Evolutionary conservation across 306 rosid species (phyloP), one percentile per base, ranked within the genome.

Genomic region (Glycine soja): DNA sequence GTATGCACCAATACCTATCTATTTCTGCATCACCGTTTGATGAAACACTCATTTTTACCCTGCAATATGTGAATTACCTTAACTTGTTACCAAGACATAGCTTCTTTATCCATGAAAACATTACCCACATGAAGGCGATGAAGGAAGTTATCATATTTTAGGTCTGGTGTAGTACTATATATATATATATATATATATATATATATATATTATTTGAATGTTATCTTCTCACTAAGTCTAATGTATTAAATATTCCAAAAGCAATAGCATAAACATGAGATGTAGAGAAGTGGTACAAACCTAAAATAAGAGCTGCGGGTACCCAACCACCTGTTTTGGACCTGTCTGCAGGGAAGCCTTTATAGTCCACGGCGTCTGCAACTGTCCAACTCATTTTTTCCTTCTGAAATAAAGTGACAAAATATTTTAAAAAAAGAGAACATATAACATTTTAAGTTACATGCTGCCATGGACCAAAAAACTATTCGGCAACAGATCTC

Each of bases 261-360:
- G 36, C 18, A 68, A 57, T 57, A 69, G 73, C 58, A 69, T 3
- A 82, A 46, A 58, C 10, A 79, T 36, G n/a, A 72, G 19, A 61
- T n/a, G 2, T 13, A 71, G 19, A n/a, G 51, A 9, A 62, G 45
- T 62, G 16, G 45, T 62, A 70, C 85, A 85, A 75, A 95, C 99
- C 97, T 83, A 88, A 88, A 80, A 93, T 87, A 43, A 89, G 92
- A 40, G 97, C 88, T 32, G 99, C 99, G 0, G 95, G 82, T 7
- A 83, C 83, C 99, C 99, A 93, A 79, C 99, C 95, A 1, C 99
- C 97, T 5, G 99, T 95, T 91, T 84, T 89, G 67, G 90, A 86
- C 79, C 86, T 89, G 50, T 93, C 92, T 76, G 95, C 97, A 19
- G 97, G 94, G 69, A 83, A 77, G 42, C 97, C 97, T 81, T 86